Evolutionary conservation across 2,329 filamentous ascomycete genomes (phyloP).

Genomic region (Hymenoscyphus occultus): DNA sequence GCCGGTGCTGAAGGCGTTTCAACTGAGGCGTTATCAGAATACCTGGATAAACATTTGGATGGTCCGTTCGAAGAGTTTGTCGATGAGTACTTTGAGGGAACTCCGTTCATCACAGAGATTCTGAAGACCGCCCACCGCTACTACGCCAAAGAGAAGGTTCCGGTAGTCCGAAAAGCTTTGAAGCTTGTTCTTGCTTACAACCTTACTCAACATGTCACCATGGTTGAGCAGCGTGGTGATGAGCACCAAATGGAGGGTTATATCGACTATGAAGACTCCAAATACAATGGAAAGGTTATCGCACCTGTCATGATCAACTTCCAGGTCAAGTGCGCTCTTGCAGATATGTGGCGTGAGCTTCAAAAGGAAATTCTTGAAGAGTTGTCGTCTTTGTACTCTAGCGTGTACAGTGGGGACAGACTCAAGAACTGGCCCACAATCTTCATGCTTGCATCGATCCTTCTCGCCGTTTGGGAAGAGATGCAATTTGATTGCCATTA

Average conservation of each 20-base stretch:
- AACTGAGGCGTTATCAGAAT: conserved; percentile 76
- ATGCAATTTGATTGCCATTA: conserved; percentile 99
- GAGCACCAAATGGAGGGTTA: conserved; percentile 76
- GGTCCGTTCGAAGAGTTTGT: conserved; percentile 89
- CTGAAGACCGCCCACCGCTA: conserved; percentile 94
- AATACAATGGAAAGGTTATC: conserved; percentile 84
- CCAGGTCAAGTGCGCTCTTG: conserved; percentile 96
- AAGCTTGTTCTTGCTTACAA: conserved; percentile 97
- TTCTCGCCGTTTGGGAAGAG: conserved; percentile 94
- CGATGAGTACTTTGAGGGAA: conserved; percentile 94
- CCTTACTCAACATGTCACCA: conserved; percentile 87
- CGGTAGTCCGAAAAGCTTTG: conserved; percentile 89
- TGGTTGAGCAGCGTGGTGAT: conserved; percentile 84
- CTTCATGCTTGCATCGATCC: conserved; percentile 92
- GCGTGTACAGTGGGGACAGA: conserved; percentile 94
- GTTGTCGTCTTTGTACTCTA: conserved; percentile 89
- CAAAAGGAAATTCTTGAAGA: conserved; percentile 96
- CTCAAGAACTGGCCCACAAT: conserved; percentile 99
- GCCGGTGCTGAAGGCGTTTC: conserved; percentile 87
- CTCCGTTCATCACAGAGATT: conserved; percentile 91
- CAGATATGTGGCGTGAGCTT: conserved; percentile 96
- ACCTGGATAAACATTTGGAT: conserved; percentile 93
- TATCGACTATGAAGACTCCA: conserved; percentile 82
- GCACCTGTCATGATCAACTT: conserved; percentile 99
- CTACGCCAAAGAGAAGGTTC: conserved; percentile 82